Evolutionary conservation across 495 filamentous ascomycete species (phyloP), one percentile per base, ranked within the genome.

Genomic region (Geoglossum glabrum): DNA sequence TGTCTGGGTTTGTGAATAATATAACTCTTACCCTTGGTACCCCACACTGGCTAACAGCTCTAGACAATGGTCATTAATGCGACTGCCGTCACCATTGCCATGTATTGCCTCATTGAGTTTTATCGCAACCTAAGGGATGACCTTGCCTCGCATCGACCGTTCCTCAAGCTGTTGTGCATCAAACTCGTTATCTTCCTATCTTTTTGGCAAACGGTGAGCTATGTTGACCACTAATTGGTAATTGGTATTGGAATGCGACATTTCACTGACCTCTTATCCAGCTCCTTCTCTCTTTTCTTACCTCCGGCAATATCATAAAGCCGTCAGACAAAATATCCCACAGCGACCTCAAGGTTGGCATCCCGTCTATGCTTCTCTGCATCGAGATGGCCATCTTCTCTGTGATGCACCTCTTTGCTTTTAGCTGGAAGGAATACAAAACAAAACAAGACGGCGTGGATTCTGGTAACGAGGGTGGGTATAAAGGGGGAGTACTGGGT

Each of bases 171-270:
- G 9, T 61, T 87, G 3, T 85, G 87, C 58, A 94, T 95, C 66
- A 95, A 95, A 64, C 77, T 95, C 38, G 90, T 95, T 61, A 92
- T 95, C 67, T 95, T 95, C 74, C 75, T 95, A 57, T 92, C 85
- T 5, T 95, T 95, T 69, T 95, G 89, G 89, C 90, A 95, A 65
- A 79, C 77, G 45, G 76, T 78, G 66, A 65, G 72, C 59, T 33
- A 58, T 57, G 25, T 7, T 10, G 19, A 31, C 40, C n/a, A 33
- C 54, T 55, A 38, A 0, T 56, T 40, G 25, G 31, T 19, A 15
- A 0, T 56, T 40, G 25, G 31, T 19, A 15, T 9, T 21, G 25
- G 13, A 8, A 9, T 57, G 4, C 54, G 31, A 33, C 1, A 28
- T 9, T 17, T 19, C 40, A 38, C 30, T 56, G n/a, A 56, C 28